Percentiles rank a stretch among this genome's conserved stretches.
These are phyloP conservation scores for Lentinus tigrinus DNA, from an alignment of 768 basidiomycete species.

Conservation along the genomic window DNA sequence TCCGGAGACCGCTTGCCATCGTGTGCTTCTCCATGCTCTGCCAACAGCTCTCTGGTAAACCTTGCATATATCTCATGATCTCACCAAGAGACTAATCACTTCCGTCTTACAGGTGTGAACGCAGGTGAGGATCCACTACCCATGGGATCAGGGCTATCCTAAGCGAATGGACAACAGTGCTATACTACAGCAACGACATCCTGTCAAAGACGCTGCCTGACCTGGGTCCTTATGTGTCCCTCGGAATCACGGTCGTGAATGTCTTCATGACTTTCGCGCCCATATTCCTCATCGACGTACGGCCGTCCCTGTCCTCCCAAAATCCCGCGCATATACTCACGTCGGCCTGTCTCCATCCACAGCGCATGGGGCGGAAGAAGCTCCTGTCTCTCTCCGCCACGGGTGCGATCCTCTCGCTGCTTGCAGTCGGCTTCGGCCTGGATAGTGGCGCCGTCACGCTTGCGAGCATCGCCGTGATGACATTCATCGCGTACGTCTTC, in stretches of 20 bases:
- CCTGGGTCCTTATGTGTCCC: constrained; percentile 75
- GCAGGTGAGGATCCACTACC: constrained; percentile 45
- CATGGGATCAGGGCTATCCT: background rate
- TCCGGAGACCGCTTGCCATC: constrained; percentile 62
- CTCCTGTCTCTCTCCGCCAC: constrained; percentile 65
- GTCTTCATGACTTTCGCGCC: constrained; percentile 82
- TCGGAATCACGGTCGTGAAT: constrained; percentile 85
- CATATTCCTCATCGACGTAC: constrained; percentile 82
- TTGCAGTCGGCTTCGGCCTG: constrained; percentile 69
- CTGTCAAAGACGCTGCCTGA: constrained; percentile 78
- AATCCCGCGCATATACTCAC: background rate
- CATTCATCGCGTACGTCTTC: constrained; percentile 74
- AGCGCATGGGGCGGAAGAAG: constrained; percentile 74
- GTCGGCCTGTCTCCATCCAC: background rate
- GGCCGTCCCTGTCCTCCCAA: constrained; percentile 7
- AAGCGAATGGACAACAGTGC: constrained; percentile 43
- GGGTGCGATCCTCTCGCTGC: constrained; percentile 65
- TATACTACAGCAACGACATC: constrained; percentile 91
- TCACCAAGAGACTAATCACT: background rate
- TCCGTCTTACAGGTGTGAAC: constrained; percentile 60
- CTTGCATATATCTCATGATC: background rate
- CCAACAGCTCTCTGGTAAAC: constrained; percentile 74
- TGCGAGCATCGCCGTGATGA: constrained; percentile 71
- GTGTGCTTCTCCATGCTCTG: constrained; percentile 71
- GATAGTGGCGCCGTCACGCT: constrained; percentile 57